phyloP scores from a whole-genome alignment of 108 stramenopile genomes.

The Asterionellopsis glacialis region DNA sequence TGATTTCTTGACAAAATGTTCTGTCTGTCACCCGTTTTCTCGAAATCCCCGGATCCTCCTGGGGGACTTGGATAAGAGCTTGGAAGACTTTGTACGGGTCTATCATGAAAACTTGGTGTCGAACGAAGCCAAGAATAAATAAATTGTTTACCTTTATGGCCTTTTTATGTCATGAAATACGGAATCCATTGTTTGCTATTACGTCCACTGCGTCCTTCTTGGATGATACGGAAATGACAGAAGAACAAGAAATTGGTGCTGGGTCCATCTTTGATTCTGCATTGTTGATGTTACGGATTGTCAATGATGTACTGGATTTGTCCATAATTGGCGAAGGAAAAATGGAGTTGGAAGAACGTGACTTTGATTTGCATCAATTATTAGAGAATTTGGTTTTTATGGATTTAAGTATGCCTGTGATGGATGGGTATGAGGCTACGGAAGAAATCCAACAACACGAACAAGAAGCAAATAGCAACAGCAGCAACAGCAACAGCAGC shows the following conservation, averaged over 20 bases:
- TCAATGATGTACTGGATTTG: conserved; percentile 38
- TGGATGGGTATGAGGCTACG: conserved; percentile 65
- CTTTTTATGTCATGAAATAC: conserved; percentile 37
- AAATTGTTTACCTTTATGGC: conserved; percentile 34
- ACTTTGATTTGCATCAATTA: conserved; percentile 17
- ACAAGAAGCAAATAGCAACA: not conserved
- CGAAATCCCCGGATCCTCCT: no score
- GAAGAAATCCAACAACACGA: conserved; percentile 19
- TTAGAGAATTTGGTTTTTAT: conserved; percentile 39
- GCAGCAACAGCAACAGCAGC: no score
- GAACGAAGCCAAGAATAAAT: no score
- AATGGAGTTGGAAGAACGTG: conserved; percentile 21
- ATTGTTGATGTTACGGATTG: conserved; percentile 26
- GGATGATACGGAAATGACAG: conserved; percentile 3
- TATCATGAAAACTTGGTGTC: no score
- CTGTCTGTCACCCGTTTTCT: no score
- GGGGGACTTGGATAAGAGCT: no score
- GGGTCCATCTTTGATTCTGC: conserved; percentile 16
- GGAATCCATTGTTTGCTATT: conserved; percentile 31
- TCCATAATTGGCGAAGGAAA: conserved; percentile 30
- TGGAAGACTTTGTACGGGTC: no score
- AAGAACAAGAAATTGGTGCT: conserved; percentile 1
- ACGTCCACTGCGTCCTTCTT: conserved; percentile 20
- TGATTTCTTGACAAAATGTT: no score
- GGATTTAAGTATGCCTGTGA: conserved; percentile 74